Evolutionary conservation across 805 yeast genomes (phyloP).

Genomic region (Saturnispora silvae): DNA sequence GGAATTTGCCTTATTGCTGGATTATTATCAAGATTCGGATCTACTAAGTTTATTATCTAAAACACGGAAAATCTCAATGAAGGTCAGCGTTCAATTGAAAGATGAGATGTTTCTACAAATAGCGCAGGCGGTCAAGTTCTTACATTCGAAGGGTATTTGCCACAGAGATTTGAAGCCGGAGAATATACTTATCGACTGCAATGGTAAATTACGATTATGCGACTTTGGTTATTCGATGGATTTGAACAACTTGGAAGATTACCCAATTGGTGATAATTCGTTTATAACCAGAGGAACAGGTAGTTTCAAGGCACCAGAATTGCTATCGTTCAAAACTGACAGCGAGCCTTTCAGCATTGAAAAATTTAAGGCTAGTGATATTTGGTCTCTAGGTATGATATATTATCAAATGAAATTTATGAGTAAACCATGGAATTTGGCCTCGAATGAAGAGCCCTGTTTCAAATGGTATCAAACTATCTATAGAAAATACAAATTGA

Average conservation of each 20-base stretch:
- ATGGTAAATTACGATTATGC: constrained; percentile 35
- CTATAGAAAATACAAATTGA: constrained; percentile 11
- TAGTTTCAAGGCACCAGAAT: constrained; percentile 47
- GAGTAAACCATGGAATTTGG: constrained; percentile 38
- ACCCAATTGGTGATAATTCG: constrained; percentile 14
- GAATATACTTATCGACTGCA: constrained; percentile 35
- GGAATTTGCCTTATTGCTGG: constrained; percentile 32
- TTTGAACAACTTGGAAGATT: constrained; percentile 16
- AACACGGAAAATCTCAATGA: constrained; percentile 28
- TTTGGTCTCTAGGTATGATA: constrained; percentile 43
- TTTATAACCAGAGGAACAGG: constrained; percentile 36
- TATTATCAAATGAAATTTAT: constrained; percentile 36
- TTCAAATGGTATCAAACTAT: constrained; percentile 14
- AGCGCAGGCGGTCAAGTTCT: constrained; percentile 34
- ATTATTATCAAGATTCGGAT: constrained; percentile 39
- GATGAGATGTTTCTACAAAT: constrained; percentile 44
- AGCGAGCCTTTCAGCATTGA: not conserved
- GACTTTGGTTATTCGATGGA: constrained; percentile 45
- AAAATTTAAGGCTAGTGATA: constrained; percentile 32
- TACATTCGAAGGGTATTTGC: constrained; percentile 33
- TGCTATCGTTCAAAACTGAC: constrained; percentile 12
- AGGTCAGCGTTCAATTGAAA: constrained; percentile 26
- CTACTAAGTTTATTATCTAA: constrained; percentile 32
- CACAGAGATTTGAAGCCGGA: constrained; percentile 50
- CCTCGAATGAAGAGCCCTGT: constrained; percentile 24